Conservation (phyloP, 345 rosid species). For the Lepidium africanum region DNA sequence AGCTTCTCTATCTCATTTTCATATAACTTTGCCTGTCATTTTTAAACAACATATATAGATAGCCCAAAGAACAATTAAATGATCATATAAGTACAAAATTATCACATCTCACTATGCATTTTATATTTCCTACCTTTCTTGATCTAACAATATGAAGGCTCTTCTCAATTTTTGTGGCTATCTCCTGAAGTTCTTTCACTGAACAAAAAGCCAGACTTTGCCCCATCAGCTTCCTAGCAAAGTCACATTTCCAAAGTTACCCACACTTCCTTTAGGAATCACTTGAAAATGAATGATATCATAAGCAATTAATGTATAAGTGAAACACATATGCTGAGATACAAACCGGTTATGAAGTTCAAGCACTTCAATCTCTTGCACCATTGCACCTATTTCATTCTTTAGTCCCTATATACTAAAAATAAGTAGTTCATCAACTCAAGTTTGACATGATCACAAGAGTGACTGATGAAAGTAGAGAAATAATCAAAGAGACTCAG, state of each 20-base stretch:
- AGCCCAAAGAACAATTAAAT: background rate
- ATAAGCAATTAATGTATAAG: background rate
- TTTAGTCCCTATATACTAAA: slow-evolving; percentile 34
- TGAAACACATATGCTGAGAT: background rate
- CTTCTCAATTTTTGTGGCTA: slow-evolving; percentile 36
- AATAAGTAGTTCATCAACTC: background rate
- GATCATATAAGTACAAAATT: background rate
- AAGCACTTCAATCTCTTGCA: slow-evolving; percentile 44
- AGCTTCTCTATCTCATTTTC: slow-evolving; percentile 39
- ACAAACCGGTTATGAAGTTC: slow-evolving; percentile 44
- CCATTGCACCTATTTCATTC: slow-evolving; percentile 35
- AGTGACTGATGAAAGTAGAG: background rate
- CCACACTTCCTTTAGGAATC: background rate
- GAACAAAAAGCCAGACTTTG: slow-evolving; percentile 39
- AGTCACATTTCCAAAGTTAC: background rate
- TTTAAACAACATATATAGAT: background rate
- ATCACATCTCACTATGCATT: background rate
- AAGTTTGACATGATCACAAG: background rate
- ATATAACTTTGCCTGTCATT: slow-evolving; percentile 37
- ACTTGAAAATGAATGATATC: background rate
- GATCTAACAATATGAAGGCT: slow-evolving; percentile 46
- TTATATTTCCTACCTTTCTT: slow-evolving; percentile 40
- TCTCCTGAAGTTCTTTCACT: slow-evolving; percentile 35
- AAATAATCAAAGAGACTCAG: background rate
- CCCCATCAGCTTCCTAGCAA: slow-evolving; percentile 51